These are phyloP conservation scores for Lactarius akahatsu DNA, from an alignment of 768 basidiomycete species.

Conservation along the genomic window DNA sequence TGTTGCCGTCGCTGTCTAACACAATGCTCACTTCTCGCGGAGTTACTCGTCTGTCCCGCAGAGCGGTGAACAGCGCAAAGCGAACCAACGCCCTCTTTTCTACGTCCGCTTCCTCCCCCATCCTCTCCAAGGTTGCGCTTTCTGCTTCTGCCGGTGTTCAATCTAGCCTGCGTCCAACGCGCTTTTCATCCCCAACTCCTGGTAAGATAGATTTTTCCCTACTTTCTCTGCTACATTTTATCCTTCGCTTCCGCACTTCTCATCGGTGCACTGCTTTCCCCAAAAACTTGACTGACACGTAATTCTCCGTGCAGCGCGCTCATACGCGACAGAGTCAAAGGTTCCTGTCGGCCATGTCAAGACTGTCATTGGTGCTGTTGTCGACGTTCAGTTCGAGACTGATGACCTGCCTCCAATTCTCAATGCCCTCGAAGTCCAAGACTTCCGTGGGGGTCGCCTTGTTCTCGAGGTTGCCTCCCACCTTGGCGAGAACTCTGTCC, in stretches of 20 bases:
- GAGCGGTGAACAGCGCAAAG: conserved; percentile 73
- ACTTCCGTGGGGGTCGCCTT: conserved; percentile 91
- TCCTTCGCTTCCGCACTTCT: conserved; percentile 7
- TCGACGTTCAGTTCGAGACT: conserved; percentile 97
- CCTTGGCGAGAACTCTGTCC: conserved; percentile 98
- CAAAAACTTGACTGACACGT: conserved; percentile 29
- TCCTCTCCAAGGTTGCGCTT: conserved; percentile 53
- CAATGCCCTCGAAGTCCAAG: conserved; percentile 97
- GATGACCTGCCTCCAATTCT: conserved; percentile 96
- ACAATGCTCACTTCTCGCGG: conserved; percentile 87
- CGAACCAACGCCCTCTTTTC: conserved; percentile 81
- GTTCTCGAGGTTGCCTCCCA: conserved; percentile 99
- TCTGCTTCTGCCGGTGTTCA: conserved; percentile 46
- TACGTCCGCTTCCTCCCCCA: conserved; percentile 54
- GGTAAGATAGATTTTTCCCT: conserved; percentile 42
- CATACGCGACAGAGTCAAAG: conserved; percentile 91
- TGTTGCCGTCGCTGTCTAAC: conserved; percentile 37
- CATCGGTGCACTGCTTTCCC: conserved; percentile 28
- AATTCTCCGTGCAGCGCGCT: conserved; percentile 55
- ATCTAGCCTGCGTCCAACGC: conserved; percentile 48
- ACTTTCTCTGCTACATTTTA: conserved; percentile 1
- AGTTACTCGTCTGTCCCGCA: conserved; percentile 84
- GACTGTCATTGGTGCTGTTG: conserved; percentile 99
- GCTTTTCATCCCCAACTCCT: conserved; percentile 48
- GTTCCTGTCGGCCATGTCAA: conserved; percentile 76